These are phyloP conservation scores for Imleria badia DNA, from an alignment of 768 basidiomycete species.

Conservation along the genomic window DNA sequence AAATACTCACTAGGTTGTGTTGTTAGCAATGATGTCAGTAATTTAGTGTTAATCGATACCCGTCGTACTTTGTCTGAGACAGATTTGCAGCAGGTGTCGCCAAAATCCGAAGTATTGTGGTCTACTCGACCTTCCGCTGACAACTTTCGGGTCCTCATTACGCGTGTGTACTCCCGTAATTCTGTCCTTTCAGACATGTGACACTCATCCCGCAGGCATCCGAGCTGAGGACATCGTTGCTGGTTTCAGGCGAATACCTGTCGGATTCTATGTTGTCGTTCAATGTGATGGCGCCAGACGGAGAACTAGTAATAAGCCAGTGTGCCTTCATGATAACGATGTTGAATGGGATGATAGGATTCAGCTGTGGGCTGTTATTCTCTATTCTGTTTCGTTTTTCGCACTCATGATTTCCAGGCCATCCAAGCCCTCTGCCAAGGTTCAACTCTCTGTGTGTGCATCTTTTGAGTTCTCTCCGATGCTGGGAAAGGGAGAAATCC, in stretches of 20 bases:
- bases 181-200: neutral
- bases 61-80: neutral
- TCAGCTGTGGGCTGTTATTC: neutral
- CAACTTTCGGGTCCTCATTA: neutral
- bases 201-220: neutral
- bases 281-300: neutral
- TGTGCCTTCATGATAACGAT: neutral
- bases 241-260: slow-evolving; percentile 1
- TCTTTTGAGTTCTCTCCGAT: slow-evolving; percentile 3
- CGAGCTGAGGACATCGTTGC: slow-evolving; percentile 1
- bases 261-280: slow-evolving; percentile 5
- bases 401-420: neutral
- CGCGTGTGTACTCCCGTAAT: neutral
- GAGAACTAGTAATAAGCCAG: neutral
- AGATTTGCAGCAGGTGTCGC: neutral
- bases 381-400: too few species aligned
- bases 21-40: neutral
- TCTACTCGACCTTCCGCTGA: neutral
- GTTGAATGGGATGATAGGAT: neutral
- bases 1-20: neutral
- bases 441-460: neutral
- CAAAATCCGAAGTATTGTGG: neutral
- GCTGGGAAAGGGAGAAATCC: neutral
- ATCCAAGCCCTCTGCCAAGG: neutral
- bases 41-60: neutral